Base-by-base conservation (phyloP, 306 rosid species). In the Trifolium subterraneum region DNA sequence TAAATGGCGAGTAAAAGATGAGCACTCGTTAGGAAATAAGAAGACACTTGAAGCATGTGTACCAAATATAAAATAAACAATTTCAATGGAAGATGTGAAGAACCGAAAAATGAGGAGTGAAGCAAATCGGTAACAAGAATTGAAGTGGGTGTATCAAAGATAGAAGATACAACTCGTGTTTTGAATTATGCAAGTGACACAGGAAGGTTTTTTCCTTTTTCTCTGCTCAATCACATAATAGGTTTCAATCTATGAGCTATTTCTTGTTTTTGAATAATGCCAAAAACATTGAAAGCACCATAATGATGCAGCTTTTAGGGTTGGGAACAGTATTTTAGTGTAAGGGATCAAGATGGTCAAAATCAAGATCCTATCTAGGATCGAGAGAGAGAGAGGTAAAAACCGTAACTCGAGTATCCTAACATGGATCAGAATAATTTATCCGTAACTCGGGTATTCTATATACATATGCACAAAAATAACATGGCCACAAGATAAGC, bases 401-500 rank as follows among this genome's bases (percentile, higher is more conserved):
- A 22, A 22, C 25, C 25, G 25, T n/a, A n/a, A n/a, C n/a, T n/a
- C n/a, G n/a, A n/a, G 3, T 25, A 25, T 25, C 29, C 29, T 25
- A 25, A 25, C 29, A 25, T 25, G 29, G 29, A 25, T 2, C n/a
- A n/a, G n/a, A n/a, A n/a, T n/a, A n/a, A n/a, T n/a, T n/a, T n/a
- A n/a, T n/a, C n/a, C n/a, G n/a, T n/a, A n/a, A n/a, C n/a, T n/a
- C n/a, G n/a, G n/a, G n/a, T n/a, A n/a, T n/a, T n/a, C n/a, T n/a
- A n/a, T n/a, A 25, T 25, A 25, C 29, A 25, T 25, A 25, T 25
- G 29, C 29, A 25, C 3, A 25, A 25, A 25, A 25, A 4, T 25
- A 75, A 91, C 59, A 81, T 94, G 97, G 67, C 97, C 97, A 45
- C 98, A 94, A 1, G 88, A 77, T 59, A 94, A 71, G 61, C 78